These are phyloP conservation scores for Monilinia vaccinii-corymbosi DNA, from an alignment of 2,329 filamentous ascomycete genomes.

Conservation along the genomic window DNA sequence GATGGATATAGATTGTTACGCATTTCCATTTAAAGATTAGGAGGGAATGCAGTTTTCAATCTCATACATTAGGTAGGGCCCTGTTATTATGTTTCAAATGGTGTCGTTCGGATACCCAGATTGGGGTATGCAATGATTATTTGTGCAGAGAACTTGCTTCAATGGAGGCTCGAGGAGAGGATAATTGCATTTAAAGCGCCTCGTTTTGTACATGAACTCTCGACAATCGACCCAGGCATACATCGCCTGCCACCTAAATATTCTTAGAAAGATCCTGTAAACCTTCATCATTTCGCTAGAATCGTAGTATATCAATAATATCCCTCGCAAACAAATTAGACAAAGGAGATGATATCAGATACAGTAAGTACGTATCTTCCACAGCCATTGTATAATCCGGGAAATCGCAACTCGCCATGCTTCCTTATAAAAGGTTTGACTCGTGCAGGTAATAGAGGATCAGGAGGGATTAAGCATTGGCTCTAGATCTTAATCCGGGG, in stretches of 20 bases:
- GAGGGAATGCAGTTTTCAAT: background rate
- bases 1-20: background rate
- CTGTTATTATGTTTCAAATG: background rate
- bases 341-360: constrained; percentile 4
- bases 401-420: background rate
- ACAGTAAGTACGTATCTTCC: background rate
- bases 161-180: background rate
- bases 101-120: background rate
- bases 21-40: background rate
- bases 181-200: background rate
- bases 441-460: background rate
- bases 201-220: background rate
- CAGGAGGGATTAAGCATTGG: background rate
- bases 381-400: background rate
- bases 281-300: background rate
- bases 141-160: background rate
- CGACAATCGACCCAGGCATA: background rate
- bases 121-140: background rate
- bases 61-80: background rate
- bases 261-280: background rate
- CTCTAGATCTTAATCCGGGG: background rate
- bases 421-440: background rate
- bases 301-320: background rate
- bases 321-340: background rate
- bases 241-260: background rate